Evolutionary conservation across 2,329 filamentous ascomycete species (phyloP), one percentile per base, ranked within the genome.

Genomic region (Fusarium nematophilum): DNA sequence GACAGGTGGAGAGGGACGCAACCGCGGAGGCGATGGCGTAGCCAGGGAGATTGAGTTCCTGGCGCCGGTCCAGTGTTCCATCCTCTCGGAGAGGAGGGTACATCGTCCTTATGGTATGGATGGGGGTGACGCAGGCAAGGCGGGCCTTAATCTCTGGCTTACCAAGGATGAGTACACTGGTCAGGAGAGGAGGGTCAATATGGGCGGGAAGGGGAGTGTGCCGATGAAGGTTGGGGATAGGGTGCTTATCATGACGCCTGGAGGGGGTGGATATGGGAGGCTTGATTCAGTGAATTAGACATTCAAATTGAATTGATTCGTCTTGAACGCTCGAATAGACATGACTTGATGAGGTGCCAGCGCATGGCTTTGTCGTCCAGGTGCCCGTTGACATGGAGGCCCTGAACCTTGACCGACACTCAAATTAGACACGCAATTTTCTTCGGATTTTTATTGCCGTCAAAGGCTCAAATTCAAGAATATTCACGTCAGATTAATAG

Each of bases 1-100:
- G 1, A 68, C 64, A 11, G 87, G 86, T 0, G 91, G 91, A 0
- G 69, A 70, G 3, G 91, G 91, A 0, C 81, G 84, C 70, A 86
- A 90, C 66, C 75, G 76, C 0, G 91, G 91, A n/a, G 91, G 91
- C 2, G 86, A 93, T 65, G 92, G 92, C 10, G 88, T 91, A 0
- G 78, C 93, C 0, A 77, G 91, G 0, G 92, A 95, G 57, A 92
- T 95, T 55, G 91, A 95, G 74, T 93, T 93, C 73, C 82, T 90
- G 3, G 87, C 90, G 34, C 89, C 90, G 0, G 84, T 95, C 5
- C 89, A 93, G 72, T 90, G 91, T 11, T 90, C 86, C 1, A 94
- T 96, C 21, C 77, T 96, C 6, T 90, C 87, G 6, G 92, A 96
- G 73, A 75, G 92, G 14, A 78, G 92, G 25, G 90, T 94, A 0